Conservation (phyloP, 768 basidiomycete genomes). For the Hortiboletus flavorubellus region DNA sequence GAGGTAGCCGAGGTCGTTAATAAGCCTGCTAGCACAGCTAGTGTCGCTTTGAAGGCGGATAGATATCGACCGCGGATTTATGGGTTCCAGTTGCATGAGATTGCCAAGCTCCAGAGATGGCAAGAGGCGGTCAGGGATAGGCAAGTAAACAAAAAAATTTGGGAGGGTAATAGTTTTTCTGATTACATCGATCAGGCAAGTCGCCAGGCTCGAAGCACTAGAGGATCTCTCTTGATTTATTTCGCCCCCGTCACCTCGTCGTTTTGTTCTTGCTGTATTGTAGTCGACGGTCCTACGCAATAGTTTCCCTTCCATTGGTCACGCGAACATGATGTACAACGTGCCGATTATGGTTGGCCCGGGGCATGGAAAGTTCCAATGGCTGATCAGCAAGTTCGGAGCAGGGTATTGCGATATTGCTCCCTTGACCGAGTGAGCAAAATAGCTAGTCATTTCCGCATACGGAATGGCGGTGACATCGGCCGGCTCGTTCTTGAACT, state of each 20-base stretch:
- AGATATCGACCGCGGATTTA: conserved; percentile 91
- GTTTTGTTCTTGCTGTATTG: conserved; percentile 2
- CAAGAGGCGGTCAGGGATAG: conserved; percentile 89
- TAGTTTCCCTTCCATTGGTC: not conserved
- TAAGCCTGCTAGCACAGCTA: conserved; percentile 73
- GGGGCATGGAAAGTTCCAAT: no score
- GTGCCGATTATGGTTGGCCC: no score
- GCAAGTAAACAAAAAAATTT: conserved; percentile 35
- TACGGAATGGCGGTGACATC: no score
- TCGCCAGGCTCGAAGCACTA: conserved; percentile 47
- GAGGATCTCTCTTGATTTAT: conserved; percentile 33
- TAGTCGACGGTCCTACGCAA: conserved; percentile 5
- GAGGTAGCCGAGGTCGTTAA: conserved; percentile 54
- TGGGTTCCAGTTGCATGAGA: conserved; percentile 95
- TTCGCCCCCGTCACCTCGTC: not conserved
- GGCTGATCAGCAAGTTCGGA: no score
- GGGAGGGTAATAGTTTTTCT: not conserved
- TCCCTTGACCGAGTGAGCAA: no score
- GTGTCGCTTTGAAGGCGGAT: conserved; percentile 85
- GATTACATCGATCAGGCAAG: conserved; percentile 37
- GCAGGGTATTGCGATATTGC: no score
- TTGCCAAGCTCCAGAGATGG: conserved; percentile 92
- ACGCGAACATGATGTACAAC: not conserved
- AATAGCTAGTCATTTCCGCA: no score
- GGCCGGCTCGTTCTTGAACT: no score